Percentiles rank a stretch among this genome's conserved stretches.
Conservation (phyloP, 768 basidiomycete species). For the Suillus alpinus region DNA sequence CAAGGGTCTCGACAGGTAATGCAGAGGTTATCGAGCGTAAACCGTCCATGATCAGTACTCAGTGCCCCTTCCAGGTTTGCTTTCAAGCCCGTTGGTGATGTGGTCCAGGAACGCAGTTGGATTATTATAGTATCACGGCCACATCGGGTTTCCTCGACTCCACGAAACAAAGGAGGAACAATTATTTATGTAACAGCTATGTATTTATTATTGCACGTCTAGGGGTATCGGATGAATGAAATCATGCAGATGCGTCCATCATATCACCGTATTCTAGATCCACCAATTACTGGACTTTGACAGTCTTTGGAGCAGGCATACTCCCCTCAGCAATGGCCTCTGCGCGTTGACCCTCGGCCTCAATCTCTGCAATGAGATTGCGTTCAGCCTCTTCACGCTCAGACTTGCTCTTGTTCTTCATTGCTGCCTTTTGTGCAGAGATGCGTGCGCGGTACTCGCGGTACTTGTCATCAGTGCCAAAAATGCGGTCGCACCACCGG, state of each 20-base stretch:
- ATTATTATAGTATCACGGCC: neutral
- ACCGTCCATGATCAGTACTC: neutral
- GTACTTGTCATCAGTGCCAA: slow-evolving; percentile 92
- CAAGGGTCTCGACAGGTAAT: slow-evolving; percentile 38
- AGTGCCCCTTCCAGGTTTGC: neutral
- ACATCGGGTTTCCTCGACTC: neutral
- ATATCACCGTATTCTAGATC: neutral
- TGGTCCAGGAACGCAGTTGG: neutral
- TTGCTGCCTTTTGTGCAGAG: slow-evolving; percentile 53
- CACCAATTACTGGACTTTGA: slow-evolving; percentile 25
- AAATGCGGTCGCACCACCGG: slow-evolving; percentile 88
- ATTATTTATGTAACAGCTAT: neutral
- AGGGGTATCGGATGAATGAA: slow-evolving; percentile 7
- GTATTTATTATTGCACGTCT: slow-evolving; percentile 11
- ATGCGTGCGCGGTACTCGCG: slow-evolving; percentile 71
- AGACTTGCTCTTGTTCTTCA: slow-evolving; percentile 52
- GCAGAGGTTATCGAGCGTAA: neutral
- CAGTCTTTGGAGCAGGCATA: slow-evolving; percentile 13
- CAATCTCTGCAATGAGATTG: slow-evolving; percentile 64
- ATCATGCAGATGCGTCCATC: slow-evolving; percentile 4
- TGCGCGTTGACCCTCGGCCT: slow-evolving; percentile 67
- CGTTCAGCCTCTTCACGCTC: slow-evolving; percentile 56
- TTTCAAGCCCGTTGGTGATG: no score
- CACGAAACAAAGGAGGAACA: neutral
- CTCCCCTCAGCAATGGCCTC: slow-evolving; percentile 54